Percentiles rank a stretch among this genome's conserved stretches.
Evolutionary conservation across 257 asterid species (phyloP).

Genomic region (Coffea canephora): DNA sequence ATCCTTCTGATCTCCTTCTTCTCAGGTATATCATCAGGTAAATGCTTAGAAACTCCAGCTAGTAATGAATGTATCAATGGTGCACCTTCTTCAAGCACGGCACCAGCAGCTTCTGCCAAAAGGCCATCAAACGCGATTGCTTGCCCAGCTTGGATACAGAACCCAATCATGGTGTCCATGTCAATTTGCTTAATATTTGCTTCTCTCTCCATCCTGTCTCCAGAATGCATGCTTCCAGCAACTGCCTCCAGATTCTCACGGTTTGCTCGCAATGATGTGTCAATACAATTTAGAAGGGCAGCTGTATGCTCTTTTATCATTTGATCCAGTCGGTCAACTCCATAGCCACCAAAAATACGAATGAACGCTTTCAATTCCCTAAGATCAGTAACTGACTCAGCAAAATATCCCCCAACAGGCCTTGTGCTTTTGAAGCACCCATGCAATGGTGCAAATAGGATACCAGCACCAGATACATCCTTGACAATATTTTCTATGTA

Average conservation of each 20-base stretch:
- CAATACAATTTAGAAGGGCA: slow-evolving; percentile 89
- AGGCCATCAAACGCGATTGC: slow-evolving; percentile 81
- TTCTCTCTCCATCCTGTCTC: slow-evolving; percentile 76
- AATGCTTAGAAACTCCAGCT: slow-evolving; percentile 68
- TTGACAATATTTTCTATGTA: slow-evolving; percentile 90
- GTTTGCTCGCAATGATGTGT: slow-evolving; percentile 86
- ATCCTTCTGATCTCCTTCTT: slow-evolving; percentile 87
- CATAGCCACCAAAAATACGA: slow-evolving; percentile 86
- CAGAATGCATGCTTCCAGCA: slow-evolving; percentile 93
- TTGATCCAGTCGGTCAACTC: slow-evolving; percentile 85
- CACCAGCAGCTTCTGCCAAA: slow-evolving; percentile 82
- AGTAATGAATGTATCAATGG: slow-evolving; percentile 89
- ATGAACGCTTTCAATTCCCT: slow-evolving; percentile 81
- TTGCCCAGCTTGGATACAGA: slow-evolving; percentile 97
- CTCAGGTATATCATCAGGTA: slow-evolving; percentile 83
- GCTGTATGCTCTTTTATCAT: slow-evolving; percentile 97
- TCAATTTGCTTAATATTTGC: slow-evolving; percentile 81
- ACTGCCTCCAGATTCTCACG: slow-evolving; percentile 89
- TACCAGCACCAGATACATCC: slow-evolving; percentile 83
- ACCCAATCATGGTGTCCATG: slow-evolving; percentile 94
- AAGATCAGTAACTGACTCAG: slow-evolving; percentile 81
- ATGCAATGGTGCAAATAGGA: slow-evolving; percentile 86
- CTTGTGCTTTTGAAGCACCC: slow-evolving; percentile 90
- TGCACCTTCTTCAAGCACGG: slow-evolving; percentile 83
- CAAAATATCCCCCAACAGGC: slow-evolving; percentile 97